Base-by-base conservation (phyloP, 192 early-diverging fungal species). In the Radiomyces spectabilis region DNA sequence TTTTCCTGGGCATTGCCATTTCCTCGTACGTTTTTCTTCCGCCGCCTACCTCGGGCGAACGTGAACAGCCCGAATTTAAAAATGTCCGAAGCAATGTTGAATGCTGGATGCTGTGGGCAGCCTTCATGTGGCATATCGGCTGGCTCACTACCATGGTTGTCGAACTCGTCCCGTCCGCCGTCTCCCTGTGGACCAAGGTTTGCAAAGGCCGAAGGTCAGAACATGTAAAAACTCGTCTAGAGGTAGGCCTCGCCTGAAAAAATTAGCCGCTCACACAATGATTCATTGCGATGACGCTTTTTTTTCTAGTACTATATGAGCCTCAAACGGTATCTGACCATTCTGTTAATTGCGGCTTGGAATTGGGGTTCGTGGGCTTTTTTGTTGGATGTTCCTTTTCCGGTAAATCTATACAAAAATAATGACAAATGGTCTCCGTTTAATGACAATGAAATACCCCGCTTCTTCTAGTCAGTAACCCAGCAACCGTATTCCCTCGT, bases 51-150 rank as follows among this genome's bases (percentile, higher is more conserved):
- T 16, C 30, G 4, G 25, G 41, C 13, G 48, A 68, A 39, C 19
- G 34, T 39, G 25, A 35, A n/a, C 41, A 45, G 34, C 58, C 65
- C 8, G 35, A 41, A 5, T 61, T 57, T 18, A 30, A 45, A 16
- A 68, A 68, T 41, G 27, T 57, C n/a, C 34, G 65, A 9, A 57
- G 47, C 29, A 68, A 68, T 15, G 49, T 68, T 15, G 59, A 68
- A 57, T 41, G 32, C 13, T 68, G 65, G 65, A 57, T 68, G 53
- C 61, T 57, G 15, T 68, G 65, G 65, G 47, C 65, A 2, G 65
- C 65, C 19, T 47, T 68, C 33, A 68, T 68, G 54, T 68, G 65
- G 65, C 55, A 53, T 13, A 57, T 61, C 22, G 50, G 45, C 2
- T 68, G 65, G 65, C 41, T 61, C 13, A 68, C 55, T 18, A 56